Percentiles rank a stretch among this genome's conserved stretches.
phyloP scores from a whole-genome alignment of 805 yeast species.

The Kluyveromyces aestuarii region DNA sequence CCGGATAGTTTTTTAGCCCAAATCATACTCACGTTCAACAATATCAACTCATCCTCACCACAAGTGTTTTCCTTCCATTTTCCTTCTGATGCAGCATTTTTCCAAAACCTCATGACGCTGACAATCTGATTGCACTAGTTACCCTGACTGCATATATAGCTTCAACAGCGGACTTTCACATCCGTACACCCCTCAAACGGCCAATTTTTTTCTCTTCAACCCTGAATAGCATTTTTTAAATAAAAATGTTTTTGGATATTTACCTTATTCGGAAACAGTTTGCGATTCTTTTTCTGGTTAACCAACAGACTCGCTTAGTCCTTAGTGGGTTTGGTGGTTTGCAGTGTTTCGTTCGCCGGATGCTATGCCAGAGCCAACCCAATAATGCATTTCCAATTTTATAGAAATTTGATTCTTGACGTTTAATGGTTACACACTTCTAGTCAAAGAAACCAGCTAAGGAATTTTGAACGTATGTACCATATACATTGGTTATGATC shows the following conservation, averaged over 20 bases:
- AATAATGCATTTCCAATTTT: background rate
- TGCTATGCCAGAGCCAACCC: background rate
- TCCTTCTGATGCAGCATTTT: too few relatives aligned
- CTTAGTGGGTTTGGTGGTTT: background rate
- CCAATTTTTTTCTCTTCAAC: too few relatives aligned
- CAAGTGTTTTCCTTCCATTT: too few relatives aligned
- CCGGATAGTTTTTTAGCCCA: too few relatives aligned
- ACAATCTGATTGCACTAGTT: too few relatives aligned
- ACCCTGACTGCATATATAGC: too few relatives aligned
- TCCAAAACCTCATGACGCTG: too few relatives aligned
- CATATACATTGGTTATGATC: background rate
- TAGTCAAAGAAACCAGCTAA: slow-evolving; percentile 6
- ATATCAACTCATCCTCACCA: too few relatives aligned
- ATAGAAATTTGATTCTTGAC: background rate
- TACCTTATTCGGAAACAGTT: background rate
- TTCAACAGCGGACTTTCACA: too few relatives aligned
- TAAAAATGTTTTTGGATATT: background rate
- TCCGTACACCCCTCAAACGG: too few relatives aligned
- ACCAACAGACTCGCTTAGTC: background rate
- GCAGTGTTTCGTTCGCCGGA: background rate
- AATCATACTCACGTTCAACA: too few relatives aligned
- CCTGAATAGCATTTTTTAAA: background rate
- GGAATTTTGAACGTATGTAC: slow-evolving; percentile 11
- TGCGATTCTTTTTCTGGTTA: background rate
- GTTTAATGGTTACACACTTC: background rate